Conservation (phyloP, 2,329 filamentous ascomycete genomes). For the Hawksworthiomyces lignivorus region DNA sequence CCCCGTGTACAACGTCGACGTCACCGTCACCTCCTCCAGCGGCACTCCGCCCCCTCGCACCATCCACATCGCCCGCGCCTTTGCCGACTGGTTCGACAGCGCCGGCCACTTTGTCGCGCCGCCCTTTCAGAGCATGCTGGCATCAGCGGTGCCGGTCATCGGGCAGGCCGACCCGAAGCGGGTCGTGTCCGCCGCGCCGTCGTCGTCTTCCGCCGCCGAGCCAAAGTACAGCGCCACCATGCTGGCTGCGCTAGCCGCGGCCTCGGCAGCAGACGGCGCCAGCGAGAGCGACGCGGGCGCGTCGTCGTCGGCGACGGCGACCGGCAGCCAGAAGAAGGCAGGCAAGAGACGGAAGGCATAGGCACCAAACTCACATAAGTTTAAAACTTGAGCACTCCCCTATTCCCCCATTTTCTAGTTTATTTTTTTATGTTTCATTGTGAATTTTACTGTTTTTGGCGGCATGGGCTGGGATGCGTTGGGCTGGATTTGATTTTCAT, state of each 20-base stretch:
- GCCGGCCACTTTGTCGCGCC: conserved; percentile 63
- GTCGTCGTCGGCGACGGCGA: conserved; percentile 16
- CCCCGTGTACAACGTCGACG: conserved; percentile 69
- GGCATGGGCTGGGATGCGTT: no score
- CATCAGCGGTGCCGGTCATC: conserved; percentile 57
- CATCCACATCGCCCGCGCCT: conserved; percentile 53
- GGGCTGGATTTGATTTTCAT: no score
- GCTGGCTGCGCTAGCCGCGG: conserved; percentile 37
- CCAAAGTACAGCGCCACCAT: conserved; percentile 33
- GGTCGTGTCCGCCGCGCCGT: conserved; percentile 29
- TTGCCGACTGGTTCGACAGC: conserved; percentile 69
- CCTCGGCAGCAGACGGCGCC: conserved; percentile 15
- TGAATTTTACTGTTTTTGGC: no score
- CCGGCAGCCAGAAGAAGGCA: conserved; percentile 29
- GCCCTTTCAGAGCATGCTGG: conserved; percentile 73
- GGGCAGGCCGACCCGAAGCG: conserved; percentile 58
- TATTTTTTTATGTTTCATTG: no score
- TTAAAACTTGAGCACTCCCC: background rate
- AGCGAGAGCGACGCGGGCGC: conserved; percentile 27
- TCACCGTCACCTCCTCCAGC: conserved; percentile 46
- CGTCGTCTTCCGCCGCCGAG: conserved; percentile 25
- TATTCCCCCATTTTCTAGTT: no score
- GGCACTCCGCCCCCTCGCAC: conserved; percentile 29
- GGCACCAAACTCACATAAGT: background rate
- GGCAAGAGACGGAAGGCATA: conserved; percentile 40